Percentiles rank a stretch among this genome's conserved stretches.
phyloP scores from a whole-genome alignment of 345 rosid species.

The Camelina laxa region DNA sequence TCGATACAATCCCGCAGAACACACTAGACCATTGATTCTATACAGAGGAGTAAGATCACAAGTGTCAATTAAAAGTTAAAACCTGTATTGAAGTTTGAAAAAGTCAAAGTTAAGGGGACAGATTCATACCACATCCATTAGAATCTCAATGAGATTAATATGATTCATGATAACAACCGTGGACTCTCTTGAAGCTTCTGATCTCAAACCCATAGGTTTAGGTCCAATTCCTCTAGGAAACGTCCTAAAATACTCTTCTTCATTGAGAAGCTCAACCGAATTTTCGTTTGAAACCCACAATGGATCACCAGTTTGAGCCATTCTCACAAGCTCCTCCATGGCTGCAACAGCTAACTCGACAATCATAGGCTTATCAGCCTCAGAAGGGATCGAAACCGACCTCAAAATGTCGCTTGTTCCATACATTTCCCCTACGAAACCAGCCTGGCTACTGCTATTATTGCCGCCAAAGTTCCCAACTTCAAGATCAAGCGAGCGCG shows the following conservation, averaged over 20 bases:
- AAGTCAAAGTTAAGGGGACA: background rate
- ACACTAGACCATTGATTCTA: slow-evolving; percentile 90
- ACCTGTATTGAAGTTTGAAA: background rate
- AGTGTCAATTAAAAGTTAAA: background rate
- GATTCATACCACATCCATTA: slow-evolving; percentile 85
- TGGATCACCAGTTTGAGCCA: slow-evolving; percentile 80
- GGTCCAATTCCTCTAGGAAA: slow-evolving; percentile 91
- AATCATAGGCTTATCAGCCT: slow-evolving; percentile 87
- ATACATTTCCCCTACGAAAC: slow-evolving; percentile 75
- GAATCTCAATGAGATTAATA: slow-evolving; percentile 81
- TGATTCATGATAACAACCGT: slow-evolving; percentile 86
- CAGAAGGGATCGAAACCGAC: slow-evolving; percentile 64
- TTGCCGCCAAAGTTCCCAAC: slow-evolving; percentile 58
- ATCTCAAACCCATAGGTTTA: slow-evolving; percentile 66
- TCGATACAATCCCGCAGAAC: slow-evolving; percentile 87
- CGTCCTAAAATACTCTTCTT: slow-evolving; percentile 76
- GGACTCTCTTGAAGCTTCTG: slow-evolving; percentile 90
- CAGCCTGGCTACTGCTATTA: slow-evolving; percentile 49
- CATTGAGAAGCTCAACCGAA: slow-evolving; percentile 60
- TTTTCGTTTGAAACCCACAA: slow-evolving; percentile 68
- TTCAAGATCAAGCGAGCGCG: slow-evolving; percentile 62
- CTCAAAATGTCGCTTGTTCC: slow-evolving; percentile 66
- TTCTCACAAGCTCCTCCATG: slow-evolving; percentile 90
- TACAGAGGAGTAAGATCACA: background rate
- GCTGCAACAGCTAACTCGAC: slow-evolving; percentile 94